These are phyloP conservation scores for Tolypocladium tropicale DNA, from an alignment of 2,329 filamentous ascomycete species.

Conservation along the genomic window DNA sequence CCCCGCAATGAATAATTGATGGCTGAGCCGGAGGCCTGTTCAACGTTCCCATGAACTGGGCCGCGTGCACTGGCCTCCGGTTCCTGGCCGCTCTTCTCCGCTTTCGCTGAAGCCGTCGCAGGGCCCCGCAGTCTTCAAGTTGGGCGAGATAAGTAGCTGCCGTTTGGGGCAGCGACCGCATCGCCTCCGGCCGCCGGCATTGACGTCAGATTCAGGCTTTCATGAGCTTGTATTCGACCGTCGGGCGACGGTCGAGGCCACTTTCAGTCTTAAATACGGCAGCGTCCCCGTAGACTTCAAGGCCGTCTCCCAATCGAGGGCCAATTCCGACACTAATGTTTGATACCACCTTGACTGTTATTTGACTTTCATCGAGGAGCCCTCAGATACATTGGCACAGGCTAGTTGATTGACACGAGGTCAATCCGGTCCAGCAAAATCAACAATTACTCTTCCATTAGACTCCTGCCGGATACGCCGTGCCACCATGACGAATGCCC, in stretches of 20 bases:
- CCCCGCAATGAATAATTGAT: neutral
- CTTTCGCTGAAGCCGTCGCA: neutral
- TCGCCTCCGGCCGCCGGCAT: neutral
- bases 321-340: neutral
- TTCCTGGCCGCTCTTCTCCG: neutral
- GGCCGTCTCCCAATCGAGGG: neutral
- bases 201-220: neutral
- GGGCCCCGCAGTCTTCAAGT: neutral
- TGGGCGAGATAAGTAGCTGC: neutral
- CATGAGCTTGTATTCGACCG: neutral
- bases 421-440: no score
- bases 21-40: neutral
- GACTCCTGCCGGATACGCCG: no score
- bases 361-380: no score
- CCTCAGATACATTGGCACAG: no score
- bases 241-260: neutral
- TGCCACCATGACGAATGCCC: neutral
- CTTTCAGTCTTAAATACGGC: neutral
- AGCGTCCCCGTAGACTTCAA: neutral
- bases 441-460: no score
- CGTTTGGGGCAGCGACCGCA: neutral
- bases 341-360: neutral
- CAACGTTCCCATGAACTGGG: neutral
- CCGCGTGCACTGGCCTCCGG: neutral
- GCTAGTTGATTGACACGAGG: neutral